Conservation (phyloP, 805 yeast species). For the Zygoascus tannicola region DNA sequence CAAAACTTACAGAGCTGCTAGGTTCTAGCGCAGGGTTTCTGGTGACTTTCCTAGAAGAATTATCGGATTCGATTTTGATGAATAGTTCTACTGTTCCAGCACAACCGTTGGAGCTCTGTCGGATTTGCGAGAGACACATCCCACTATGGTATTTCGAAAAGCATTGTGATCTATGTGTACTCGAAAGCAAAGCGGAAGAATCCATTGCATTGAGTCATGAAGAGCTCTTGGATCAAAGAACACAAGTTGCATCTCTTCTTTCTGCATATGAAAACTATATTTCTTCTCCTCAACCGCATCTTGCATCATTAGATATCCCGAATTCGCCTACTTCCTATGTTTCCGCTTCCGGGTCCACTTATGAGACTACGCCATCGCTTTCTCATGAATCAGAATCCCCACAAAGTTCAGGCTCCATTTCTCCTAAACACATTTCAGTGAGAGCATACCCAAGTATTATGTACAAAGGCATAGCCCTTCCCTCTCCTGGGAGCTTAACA, state of each 20-base stretch:
- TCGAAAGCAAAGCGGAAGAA: conserved; percentile 77
- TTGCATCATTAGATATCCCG: conserved; percentile 1
- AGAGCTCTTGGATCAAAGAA: conserved; percentile 58
- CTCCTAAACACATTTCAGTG: no score
- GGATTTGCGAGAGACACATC: conserved; percentile 84
- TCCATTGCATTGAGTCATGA: conserved; percentile 71
- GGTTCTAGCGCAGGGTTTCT: conserved; percentile 88
- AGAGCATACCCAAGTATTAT: no score
- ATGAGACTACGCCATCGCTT: conserved; percentile 1
- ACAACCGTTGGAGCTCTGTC: conserved; percentile 76
- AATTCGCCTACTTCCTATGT: not conserved
- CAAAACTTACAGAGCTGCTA: conserved; percentile 55
- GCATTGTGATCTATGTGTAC: conserved; percentile 78
- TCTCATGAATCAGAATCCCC: not conserved
- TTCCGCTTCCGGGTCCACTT: conserved; percentile 3
- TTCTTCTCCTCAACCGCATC: not conserved
- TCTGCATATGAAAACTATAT: conserved; percentile 18
- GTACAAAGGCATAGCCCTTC: conserved; percentile 8
- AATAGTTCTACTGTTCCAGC: conserved; percentile 52
- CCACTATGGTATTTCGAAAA: conserved; percentile 96
- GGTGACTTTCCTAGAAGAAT: conserved; percentile 56
- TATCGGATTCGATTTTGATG: conserved; percentile 54
- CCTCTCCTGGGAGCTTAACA: conserved; percentile 2
- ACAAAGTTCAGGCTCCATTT: not conserved
- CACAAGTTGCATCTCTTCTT: conserved; percentile 31